phyloP scores from a whole-genome alignment of 345 rosid species.

The Mercurialis annua region DNA sequence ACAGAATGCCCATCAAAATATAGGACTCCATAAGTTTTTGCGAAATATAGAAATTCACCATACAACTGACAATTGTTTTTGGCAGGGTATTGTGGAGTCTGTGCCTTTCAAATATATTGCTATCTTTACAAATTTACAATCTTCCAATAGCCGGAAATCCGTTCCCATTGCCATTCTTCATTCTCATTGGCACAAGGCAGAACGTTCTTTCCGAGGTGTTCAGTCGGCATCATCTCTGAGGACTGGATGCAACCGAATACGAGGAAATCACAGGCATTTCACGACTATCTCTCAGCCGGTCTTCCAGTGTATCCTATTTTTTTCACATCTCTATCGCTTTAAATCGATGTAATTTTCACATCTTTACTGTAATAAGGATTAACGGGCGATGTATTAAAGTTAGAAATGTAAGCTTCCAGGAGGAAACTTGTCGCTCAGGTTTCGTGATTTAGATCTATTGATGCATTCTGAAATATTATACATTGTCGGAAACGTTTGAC shows the following conservation, averaged over 20 bases:
- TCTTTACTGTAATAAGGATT: constrained; percentile 69
- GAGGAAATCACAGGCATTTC: constrained; percentile 61
- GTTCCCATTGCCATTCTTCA: constrained; percentile 82
- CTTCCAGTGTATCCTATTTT: constrained; percentile 30
- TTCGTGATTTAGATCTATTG: no score
- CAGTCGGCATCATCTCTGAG: constrained; percentile 38
- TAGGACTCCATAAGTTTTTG: no score
- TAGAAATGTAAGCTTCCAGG: constrained; percentile 50
- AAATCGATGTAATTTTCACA: constrained; percentile 16
- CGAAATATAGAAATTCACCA: neutral
- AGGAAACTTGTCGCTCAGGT: constrained; percentile 40
- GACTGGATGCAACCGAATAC: constrained; percentile 79
- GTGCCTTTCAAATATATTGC: constrained; percentile 58
- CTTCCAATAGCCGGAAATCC: constrained; percentile 79
- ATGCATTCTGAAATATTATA: neutral
- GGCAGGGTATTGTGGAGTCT: constrained; percentile 62
- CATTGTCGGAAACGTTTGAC: neutral
- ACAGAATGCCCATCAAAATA: no score
- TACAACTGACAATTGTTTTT: constrained; percentile 6
- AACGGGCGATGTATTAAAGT: constrained; percentile 70
- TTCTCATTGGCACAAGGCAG: constrained; percentile 68
- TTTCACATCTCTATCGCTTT: no score
- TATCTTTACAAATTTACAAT: constrained; percentile 56
- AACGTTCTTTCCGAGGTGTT: constrained; percentile 64
- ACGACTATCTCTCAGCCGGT: constrained; percentile 34